Conservation (phyloP, 331 rosid species). For the Arachis monticola region DNA sequence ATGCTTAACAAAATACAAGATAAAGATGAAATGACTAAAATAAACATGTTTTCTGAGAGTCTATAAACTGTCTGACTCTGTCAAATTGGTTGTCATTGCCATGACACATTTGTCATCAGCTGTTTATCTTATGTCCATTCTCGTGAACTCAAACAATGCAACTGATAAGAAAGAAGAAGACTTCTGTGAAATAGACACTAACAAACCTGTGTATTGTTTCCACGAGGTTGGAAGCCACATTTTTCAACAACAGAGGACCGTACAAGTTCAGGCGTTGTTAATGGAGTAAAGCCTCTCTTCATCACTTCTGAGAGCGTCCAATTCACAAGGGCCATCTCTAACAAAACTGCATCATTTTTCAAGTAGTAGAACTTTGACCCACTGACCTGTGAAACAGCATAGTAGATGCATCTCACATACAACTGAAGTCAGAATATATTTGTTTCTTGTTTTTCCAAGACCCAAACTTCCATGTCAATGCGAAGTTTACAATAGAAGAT, state of each 20-base stretch:
- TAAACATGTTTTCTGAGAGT: neutral
- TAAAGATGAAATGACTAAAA: neutral
- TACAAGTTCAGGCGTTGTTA: too few species aligned
- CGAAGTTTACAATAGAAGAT: neutral
- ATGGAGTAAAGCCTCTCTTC: too few species aligned
- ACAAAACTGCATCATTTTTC: too few species aligned
- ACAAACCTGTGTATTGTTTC: conserved; percentile 86
- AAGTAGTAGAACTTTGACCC: too few species aligned
- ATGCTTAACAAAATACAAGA: neutral
- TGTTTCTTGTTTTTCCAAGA: conserved; percentile 3
- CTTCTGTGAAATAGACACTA: neutral
- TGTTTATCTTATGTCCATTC: conserved; percentile 21
- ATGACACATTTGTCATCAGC: neutral
- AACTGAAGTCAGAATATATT: conserved; percentile 13
- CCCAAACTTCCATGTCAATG: conserved; percentile 14
- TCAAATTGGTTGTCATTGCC: conserved; percentile 23
- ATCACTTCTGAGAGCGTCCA: too few species aligned
- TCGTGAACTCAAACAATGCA: conserved; percentile 15
- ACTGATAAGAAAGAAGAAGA: conserved; percentile 3
- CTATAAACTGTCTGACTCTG: neutral
- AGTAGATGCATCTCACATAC: too few species aligned
- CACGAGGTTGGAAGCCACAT: conserved; percentile 98
- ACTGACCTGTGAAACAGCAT: too few species aligned
- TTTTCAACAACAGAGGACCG: conserved; percentile 41
- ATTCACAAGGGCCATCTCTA: too few species aligned